Evolutionary conservation across 495 filamentous ascomycete genomes (phyloP).

Genomic region (Collariella sp.): DNA sequence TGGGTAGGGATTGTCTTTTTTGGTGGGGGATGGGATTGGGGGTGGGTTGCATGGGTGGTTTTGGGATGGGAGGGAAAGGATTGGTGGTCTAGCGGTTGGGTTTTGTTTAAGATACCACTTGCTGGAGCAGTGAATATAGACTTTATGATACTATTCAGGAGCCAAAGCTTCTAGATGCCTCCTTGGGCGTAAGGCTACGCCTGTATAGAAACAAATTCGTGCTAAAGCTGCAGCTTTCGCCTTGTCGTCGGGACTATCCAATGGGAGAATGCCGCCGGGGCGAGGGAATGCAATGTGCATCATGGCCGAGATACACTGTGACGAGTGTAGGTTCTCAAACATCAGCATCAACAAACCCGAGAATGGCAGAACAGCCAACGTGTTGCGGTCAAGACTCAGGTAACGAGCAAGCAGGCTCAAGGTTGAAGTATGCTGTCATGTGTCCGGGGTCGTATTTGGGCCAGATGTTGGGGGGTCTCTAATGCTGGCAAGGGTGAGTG

Average conservation of each 20-base stretch:
- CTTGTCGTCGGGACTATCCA: constrained; percentile 43
- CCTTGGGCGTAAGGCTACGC: too few relatives aligned
- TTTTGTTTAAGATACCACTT: neutral
- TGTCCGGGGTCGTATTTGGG: constrained; percentile 38
- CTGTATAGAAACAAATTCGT: constrained; percentile 36
- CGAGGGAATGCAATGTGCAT: constrained; percentile 47
- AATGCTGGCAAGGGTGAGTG: neutral
- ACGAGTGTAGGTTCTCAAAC: constrained; percentile 40
- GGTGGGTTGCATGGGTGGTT: neutral
- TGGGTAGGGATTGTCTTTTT: too few relatives aligned
- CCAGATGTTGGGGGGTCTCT: constrained; percentile 37
- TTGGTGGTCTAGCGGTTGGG: neutral
- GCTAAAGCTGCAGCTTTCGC: constrained; percentile 43
- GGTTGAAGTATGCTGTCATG: constrained; percentile 35
- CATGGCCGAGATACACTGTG: constrained; percentile 39
- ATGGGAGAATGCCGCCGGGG: constrained; percentile 51
- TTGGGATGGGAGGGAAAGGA: neutral
- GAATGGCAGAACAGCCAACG: constrained; percentile 35
- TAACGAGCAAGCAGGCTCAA: constrained; percentile 30
- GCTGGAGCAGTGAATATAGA: neutral
- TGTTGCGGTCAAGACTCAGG: constrained; percentile 38
- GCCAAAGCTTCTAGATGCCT: too few relatives aligned
- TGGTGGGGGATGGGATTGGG: too few relatives aligned
- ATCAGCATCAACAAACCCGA: constrained; percentile 43
- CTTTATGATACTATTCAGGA: neutral